Conservation (phyloP, 2,329 filamentous ascomycete genomes). For the Ophiostoma quercus region DNA sequence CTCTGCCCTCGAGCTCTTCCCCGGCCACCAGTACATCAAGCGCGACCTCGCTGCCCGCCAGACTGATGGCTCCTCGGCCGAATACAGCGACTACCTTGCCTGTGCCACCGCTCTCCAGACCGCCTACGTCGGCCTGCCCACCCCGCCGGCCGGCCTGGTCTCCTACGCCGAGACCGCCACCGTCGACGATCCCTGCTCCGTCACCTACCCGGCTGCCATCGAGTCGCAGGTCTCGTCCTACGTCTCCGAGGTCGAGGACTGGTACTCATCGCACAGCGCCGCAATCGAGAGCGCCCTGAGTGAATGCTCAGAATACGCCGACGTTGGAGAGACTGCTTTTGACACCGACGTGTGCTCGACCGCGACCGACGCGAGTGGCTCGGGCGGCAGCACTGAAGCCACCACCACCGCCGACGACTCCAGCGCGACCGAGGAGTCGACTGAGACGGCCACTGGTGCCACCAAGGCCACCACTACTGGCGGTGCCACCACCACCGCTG, state of each 20-base stretch:
- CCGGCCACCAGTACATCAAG: conserved; percentile 22
- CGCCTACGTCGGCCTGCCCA: conserved; percentile 29
- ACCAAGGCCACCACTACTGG: conserved; percentile 7
- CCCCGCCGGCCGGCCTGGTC: conserved; percentile 27
- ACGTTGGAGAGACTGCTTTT: neutral
- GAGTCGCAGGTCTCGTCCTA: conserved; percentile 28
- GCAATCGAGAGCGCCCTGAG: conserved; percentile 28
- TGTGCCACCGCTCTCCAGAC: conserved; percentile 28
- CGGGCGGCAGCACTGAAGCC: neutral
- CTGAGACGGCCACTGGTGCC: conserved; percentile 13
- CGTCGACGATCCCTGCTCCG: neutral
- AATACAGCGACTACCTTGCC: neutral
- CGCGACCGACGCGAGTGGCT: neutral
- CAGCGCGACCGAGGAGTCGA: neutral
- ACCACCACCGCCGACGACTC: neutral
- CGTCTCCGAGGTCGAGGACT: conserved; percentile 28
- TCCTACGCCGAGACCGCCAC: conserved; percentile 25
- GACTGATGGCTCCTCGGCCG: conserved; percentile 24
- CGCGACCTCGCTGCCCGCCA: conserved; percentile 29
- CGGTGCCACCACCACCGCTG: neutral
- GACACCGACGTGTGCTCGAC: neutral
- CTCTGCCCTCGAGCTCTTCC: conserved; percentile 26
- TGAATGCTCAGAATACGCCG: conserved; percentile 30
- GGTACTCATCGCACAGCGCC: conserved; percentile 29
- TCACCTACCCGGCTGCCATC: conserved; percentile 23